A percentile compares a stretch with the other conserved stretches of the same genome.
Conservation (phyloP, 1,284 basidiomycete genomes). For the Nidula niveotomentosa region DNA sequence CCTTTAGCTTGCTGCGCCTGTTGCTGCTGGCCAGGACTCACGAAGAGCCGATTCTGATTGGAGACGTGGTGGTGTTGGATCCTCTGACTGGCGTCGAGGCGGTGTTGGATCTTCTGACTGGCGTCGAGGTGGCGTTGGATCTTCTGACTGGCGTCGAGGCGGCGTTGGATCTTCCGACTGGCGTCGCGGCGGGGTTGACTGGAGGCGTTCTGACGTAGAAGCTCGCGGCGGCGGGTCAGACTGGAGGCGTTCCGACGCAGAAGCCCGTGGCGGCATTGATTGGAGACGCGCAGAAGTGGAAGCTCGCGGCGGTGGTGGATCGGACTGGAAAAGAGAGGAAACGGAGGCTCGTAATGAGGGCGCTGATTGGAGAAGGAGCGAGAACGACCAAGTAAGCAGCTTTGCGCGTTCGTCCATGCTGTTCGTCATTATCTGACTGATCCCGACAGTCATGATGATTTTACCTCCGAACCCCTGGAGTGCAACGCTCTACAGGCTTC, state of each 20-base stretch:
- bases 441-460: too few relatives aligned
- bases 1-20: background rate
- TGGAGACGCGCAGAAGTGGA: background rate
- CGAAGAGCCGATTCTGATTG: background rate
- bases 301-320: background rate
- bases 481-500: too few relatives aligned
- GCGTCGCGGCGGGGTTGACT: background rate
- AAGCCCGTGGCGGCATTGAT: constrained; percentile 1
- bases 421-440: too few relatives aligned
- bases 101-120: constrained; percentile 4
- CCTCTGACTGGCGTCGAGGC: background rate
- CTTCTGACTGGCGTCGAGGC: constrained; percentile 12
- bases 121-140: constrained; percentile 7
- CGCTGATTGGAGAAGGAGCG: constrained; percentile 17
- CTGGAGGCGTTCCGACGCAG: constrained; percentile 13
- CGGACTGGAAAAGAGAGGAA: constrained; percentile 1
- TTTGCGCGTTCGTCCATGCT: too few relatives aligned
- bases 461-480: too few relatives aligned
- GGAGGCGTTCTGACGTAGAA: constrained; percentile 7
- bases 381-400: too few relatives aligned
- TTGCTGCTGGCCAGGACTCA: too few relatives aligned
- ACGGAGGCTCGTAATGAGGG: constrained; percentile 8
- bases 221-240: constrained; percentile 7
- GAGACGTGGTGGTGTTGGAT: background rate
- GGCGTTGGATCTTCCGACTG: background rate